Evolutionary conservation across 1,139 yeast genomes (phyloP).

Genomic region (Blastobotrys capitulatus): DNA sequence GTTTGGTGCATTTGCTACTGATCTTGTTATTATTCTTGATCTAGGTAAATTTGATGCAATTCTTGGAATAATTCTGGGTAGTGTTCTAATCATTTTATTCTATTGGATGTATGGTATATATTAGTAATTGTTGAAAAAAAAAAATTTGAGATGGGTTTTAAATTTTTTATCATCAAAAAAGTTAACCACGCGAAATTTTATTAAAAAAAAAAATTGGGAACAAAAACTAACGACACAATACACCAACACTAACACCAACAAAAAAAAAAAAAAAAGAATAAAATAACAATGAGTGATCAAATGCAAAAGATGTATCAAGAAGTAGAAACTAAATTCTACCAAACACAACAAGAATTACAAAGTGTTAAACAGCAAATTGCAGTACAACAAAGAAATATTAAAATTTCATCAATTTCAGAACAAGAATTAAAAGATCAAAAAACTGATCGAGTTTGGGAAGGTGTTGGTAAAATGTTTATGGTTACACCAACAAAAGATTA

Average conservation of each 20-base stretch:
- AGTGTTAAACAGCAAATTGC: constrained; percentile 57
- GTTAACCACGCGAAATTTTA: background rate
- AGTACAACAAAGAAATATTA: constrained; percentile 52
- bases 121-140: background rate
- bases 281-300: constrained; percentile 3
- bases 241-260: background rate
- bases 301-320: constrained; percentile 18
- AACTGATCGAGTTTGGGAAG: constrained; percentile 62
- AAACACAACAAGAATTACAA: constrained; percentile 49
- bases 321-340: constrained; percentile 21
- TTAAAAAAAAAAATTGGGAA: background rate
- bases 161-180: background rate
- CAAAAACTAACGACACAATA: background rate
- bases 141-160: background rate
- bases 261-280: background rate
- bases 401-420: constrained; percentile 52
- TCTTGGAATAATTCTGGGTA: background rate
- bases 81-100: background rate
- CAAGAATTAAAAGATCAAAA: constrained; percentile 46
- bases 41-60: no score
- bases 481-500: constrained; percentile 42
- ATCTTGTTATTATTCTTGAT: background rate
- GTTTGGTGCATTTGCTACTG: constrained; percentile 16
- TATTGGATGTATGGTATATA: background rate
- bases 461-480: constrained; percentile 65